Conservation (phyloP, 2,329 filamentous ascomycete species). For the Zalaria sp. region DNA sequence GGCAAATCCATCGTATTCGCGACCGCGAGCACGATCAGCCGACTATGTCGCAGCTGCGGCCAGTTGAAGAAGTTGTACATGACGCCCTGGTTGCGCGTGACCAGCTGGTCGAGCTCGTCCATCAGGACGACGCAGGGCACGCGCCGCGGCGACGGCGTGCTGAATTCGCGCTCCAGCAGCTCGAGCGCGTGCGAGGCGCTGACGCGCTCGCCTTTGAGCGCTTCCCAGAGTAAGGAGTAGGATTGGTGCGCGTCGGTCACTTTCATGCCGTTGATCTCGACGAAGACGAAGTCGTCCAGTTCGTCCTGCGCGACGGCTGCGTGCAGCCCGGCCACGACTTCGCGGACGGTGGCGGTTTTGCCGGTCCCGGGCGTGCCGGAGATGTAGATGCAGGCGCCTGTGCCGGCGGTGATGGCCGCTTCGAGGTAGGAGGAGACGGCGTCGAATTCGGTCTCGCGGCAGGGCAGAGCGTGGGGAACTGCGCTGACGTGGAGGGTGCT, state of each 20-base stretch:
- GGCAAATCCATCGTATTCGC: constrained; percentile 99
- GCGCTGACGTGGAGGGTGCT: constrained; percentile 86
- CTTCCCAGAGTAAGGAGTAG: constrained; percentile 91
- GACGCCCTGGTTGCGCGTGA: constrained; percentile 97
- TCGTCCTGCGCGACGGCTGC: constrained; percentile 79
- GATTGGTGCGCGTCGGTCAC: constrained; percentile 96
- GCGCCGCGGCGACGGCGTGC: constrained; percentile 73
- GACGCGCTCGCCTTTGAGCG: constrained; percentile 81
- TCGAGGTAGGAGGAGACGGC: constrained; percentile 89
- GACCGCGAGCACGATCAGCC: constrained; percentile 89
- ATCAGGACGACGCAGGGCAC: constrained; percentile 95
- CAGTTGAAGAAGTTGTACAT: constrained; percentile 99
- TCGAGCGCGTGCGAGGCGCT: constrained; percentile 85
- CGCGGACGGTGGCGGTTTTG: constrained; percentile 92
- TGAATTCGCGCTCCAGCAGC: constrained; percentile 84
- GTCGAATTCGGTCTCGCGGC: constrained; percentile 81
- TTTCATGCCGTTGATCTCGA: constrained; percentile 99
- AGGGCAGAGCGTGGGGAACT: constrained; percentile 77
- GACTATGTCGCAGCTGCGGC: constrained; percentile 81
- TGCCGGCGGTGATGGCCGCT: constrained; percentile 83
- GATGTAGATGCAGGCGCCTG: constrained; percentile 95
- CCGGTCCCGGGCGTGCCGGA: constrained; percentile 96
- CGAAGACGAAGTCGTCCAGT: constrained; percentile 95
- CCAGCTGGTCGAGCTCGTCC: constrained; percentile 95
- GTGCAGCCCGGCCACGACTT: constrained; percentile 82